Evolutionary conservation across 345 rosid species (phyloP), one percentile per base, ranked within the genome.

Genomic region (Acer campestre): DNA sequence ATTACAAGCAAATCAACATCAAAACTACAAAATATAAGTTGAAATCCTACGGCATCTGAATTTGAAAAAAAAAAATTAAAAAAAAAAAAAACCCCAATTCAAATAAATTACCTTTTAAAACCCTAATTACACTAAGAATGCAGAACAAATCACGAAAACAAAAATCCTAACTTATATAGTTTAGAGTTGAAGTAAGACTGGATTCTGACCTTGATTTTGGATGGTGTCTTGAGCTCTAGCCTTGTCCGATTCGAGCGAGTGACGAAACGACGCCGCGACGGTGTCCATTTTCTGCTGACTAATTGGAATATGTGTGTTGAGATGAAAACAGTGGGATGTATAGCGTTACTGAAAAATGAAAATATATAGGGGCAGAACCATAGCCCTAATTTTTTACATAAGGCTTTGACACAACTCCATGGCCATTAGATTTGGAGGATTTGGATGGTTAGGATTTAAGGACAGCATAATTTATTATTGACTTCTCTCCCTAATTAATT

Each of bases 241-340:
- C 71, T 86, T 81, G 83, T 81, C 44, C 38, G 86, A 88, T 14
- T 87, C 82, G 74, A 89, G 78, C 1, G 93, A 86, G 8, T 75
- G 77, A 48, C 10, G 80, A 77, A 84, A 89, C 17, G 91, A 88
- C 53, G 85, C 86, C 66, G 80, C 23, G 67, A 83, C 78, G 22
- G 97, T 85, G 61, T 91, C 96, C 64, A 91, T 48, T 66, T 72
- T 80, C 75, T 75, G 89, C 64, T 85, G 89, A 42, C 73, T 81
- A 13, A 56, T 55, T 8, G 78, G 35, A 40, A 91, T 74, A 79
- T 88, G 87, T 48, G 73, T 67, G 67, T 86, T 61, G 49, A n/a
- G n/a, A n/a, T n/a, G n/a, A n/a, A n/a, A n/a, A n/a, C n/a, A n/a
- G n/a, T n/a, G n/a, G n/a, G n/a, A n/a, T n/a, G n/a, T n/a, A n/a